phyloP scores from a whole-genome alignment of 169 alveolate genomes.

The Eimeria falciformis region DNA sequence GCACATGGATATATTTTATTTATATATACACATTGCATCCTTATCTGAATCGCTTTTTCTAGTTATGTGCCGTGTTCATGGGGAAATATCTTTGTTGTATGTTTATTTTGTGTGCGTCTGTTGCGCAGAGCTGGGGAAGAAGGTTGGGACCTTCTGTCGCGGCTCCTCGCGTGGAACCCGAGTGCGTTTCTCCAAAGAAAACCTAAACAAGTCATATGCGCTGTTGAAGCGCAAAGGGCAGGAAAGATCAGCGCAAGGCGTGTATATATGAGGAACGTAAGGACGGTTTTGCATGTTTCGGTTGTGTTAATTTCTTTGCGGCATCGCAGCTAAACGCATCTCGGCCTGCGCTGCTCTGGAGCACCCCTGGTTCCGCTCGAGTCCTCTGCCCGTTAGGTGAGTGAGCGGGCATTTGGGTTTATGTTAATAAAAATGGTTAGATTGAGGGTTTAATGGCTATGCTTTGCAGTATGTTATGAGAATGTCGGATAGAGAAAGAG shows the following conservation, averaged over 20 bases:
- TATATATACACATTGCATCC: not conserved
- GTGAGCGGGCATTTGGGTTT: not conserved
- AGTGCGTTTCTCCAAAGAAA: constrained; percentile 4
- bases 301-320: not conserved
- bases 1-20: not conserved
- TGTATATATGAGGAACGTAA: not conserved
- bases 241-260: too few relatives aligned
- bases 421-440: too few relatives aligned
- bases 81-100: too few relatives aligned
- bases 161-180: constrained; percentile 65
- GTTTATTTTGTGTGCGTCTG: too few relatives aligned
- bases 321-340: constrained; percentile 13
- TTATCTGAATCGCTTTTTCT: not conserved
- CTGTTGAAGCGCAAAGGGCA: too few relatives aligned
- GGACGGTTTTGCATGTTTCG: not conserved
- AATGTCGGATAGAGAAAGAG: too few relatives aligned
- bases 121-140: constrained; percentile 60
- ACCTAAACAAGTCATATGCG: not conserved
- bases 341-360: constrained; percentile 58
- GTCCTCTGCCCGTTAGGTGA: constrained; percentile 61
- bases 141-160: constrained; percentile 67
- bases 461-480: too few relatives aligned
- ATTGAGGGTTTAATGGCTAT: too few relatives aligned
- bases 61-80: too few relatives aligned
- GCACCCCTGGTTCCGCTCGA: constrained; percentile 58